phyloP scores from a whole-genome alignment of 768 basidiomycete species.

The Boletales sp. region DNA sequence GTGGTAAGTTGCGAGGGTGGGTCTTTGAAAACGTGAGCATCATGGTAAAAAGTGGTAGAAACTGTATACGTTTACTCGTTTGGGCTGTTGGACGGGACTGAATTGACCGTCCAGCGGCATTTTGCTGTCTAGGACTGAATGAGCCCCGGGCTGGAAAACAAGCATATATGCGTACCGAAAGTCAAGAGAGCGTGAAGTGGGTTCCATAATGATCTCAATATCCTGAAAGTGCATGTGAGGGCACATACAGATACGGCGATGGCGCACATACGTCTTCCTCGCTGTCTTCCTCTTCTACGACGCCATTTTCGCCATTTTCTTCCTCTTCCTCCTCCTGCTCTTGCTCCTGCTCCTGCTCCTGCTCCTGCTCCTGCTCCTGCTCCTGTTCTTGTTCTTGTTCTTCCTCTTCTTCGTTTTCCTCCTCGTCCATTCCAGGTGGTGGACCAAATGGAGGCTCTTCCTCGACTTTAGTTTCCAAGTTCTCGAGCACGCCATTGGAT shows the following conservation, averaged over 20 bases:
- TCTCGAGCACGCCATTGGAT: slow-evolving; percentile 48
- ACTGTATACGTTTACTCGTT: slow-evolving; percentile 26
- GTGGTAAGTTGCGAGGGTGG: slow-evolving; percentile 66
- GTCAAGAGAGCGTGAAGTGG: slow-evolving; percentile 65
- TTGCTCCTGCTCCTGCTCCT: no score
- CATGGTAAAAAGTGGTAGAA: slow-evolving; percentile 1
- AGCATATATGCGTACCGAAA: slow-evolving; percentile 51
- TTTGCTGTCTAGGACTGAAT: slow-evolving; percentile 31
- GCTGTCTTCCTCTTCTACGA: slow-evolving; percentile 41
- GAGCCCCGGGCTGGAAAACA: not conserved
- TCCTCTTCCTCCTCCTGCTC: slow-evolving; percentile 24
- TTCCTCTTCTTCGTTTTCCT: slow-evolving; percentile 27
- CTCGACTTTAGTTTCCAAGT: slow-evolving; percentile 46
- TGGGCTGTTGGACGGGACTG: slow-evolving; percentile 31
- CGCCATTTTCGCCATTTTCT: slow-evolving; percentile 38
- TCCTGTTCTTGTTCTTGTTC: no score
- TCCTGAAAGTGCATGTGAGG: slow-evolving; percentile 44
- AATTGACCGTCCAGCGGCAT: slow-evolving; percentile 28
- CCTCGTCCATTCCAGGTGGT: slow-evolving; percentile 18
- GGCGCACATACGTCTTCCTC: slow-evolving; percentile 43
- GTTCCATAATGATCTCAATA: slow-evolving; percentile 90
- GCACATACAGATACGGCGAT: not conserved
- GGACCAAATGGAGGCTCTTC: slow-evolving; percentile 31
- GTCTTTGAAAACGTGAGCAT: slow-evolving; percentile 15
- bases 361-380: no score